Evolutionary conservation across 1,284 basidiomycete species (phyloP).

Genomic region (Ustilago nuda): DNA sequence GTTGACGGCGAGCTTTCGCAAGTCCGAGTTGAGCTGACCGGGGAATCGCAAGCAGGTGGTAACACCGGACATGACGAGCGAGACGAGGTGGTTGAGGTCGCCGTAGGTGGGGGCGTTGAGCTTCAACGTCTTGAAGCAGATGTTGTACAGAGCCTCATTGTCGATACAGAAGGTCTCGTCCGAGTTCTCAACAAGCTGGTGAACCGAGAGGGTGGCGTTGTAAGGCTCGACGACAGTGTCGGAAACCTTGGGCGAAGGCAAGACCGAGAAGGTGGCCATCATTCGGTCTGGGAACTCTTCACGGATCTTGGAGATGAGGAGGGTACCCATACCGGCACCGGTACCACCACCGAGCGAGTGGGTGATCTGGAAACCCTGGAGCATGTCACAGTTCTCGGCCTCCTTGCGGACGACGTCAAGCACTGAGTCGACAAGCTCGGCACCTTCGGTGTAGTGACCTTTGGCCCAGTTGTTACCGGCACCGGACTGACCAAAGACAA

Average conservation of each 20-base stretch:
- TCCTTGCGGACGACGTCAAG: conserved; percentile 73
- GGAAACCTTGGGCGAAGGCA: conserved; percentile 92
- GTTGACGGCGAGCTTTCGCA: conserved; percentile 93
- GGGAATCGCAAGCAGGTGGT: conserved; percentile 92
- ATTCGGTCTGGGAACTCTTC: conserved; percentile 77
- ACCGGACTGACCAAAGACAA: conserved; percentile 73
- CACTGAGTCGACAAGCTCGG: conserved; percentile 89
- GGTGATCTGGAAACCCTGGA: conserved; percentile 93
- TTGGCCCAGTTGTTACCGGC: conserved; percentile 96
- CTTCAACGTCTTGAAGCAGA: conserved; percentile 81
- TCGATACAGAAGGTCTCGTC: conserved; percentile 91
- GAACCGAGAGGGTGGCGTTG: conserved; percentile 87
- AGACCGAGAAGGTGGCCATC: conserved; percentile 89
- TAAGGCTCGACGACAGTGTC: conserved; percentile 97
- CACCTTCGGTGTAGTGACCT: conserved; percentile 72
- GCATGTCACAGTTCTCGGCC: conserved; percentile 81
- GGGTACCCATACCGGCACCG: conserved; percentile 63
- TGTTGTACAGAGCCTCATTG: conserved; percentile 94
- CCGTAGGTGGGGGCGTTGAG: conserved; percentile 72
- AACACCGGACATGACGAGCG: conserved; percentile 88
- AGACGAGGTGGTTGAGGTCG: conserved; percentile 74
- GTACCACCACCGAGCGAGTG: conserved; percentile 92
- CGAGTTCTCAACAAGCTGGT: conserved; percentile 88
- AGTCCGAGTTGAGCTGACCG: conserved; percentile 91
- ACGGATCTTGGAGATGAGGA: conserved; percentile 69